Evolutionary conservation across 306 rosid genomes (phyloP).

Genomic region (Trifolium dubium): DNA sequence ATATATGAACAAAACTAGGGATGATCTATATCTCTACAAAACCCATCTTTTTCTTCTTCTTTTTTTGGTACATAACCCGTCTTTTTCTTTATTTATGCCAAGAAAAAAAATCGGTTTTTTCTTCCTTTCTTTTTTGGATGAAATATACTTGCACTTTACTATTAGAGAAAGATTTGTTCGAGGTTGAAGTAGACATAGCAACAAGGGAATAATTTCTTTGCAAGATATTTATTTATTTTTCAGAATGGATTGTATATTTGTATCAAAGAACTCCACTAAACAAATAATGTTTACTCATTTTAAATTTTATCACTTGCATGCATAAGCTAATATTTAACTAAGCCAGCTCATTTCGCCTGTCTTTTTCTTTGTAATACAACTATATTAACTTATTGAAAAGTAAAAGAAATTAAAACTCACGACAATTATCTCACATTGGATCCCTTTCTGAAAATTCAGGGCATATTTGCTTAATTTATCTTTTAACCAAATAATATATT

Average conservation of each 20-base stretch:
- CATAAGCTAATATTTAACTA: neutral
- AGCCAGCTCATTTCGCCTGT: neutral
- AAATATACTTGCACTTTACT: neutral
- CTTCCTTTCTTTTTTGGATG: neutral
- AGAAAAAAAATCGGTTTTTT: neutral
- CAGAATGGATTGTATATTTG: neutral
- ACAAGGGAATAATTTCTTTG: neutral
- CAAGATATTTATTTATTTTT: neutral
- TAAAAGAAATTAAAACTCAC: neutral
- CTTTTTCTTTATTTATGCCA: no score
- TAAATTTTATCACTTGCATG: neutral
- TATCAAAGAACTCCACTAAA: neutral
- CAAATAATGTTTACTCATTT: neutral
- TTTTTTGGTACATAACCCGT: no score
- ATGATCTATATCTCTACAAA: no score
- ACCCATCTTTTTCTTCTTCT: no score
- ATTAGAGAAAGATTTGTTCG: neutral
- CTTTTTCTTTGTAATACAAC: conserved; percentile 9
- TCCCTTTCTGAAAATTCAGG: conserved; percentile 8
- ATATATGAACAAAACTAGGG: no score
- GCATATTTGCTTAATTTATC: neutral
- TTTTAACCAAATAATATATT: neutral
- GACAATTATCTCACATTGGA: conserved; percentile 5
- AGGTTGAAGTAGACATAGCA: neutral
- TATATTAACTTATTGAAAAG: neutral